Percentiles rank a stretch among this genome's conserved stretches.
phyloP scores from a whole-genome alignment of 768 basidiomycete species.

The Tricholoma matsutake region DNA sequence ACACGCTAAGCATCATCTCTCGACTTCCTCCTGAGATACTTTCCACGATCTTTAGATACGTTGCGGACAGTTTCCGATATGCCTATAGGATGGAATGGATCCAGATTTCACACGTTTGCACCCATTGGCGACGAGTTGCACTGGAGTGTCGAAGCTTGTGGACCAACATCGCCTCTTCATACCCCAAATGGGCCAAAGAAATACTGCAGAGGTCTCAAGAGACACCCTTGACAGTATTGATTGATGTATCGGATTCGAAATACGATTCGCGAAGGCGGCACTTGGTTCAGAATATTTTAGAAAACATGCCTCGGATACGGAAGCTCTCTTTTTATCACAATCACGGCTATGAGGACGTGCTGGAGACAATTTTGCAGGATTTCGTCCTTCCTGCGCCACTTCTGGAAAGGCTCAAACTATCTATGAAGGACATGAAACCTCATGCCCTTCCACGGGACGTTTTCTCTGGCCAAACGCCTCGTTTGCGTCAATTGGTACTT shows the following conservation, averaged over 20 bases:
- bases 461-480: not conserved
- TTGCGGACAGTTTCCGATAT: not conserved
- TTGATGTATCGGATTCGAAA: not conserved
- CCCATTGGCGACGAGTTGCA: constrained; percentile 8
- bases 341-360: not conserved
- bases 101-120: constrained; percentile 7
- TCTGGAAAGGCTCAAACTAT: not conserved
- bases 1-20: constrained; percentile 1
- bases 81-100: constrained; percentile 1
- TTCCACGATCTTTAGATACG: constrained; percentile 2
- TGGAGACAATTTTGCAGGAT: not conserved
- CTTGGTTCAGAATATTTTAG: not conserved
- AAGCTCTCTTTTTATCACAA: not conserved
- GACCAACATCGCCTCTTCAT: not conserved
- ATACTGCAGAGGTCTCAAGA: not conserved
- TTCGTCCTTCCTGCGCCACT: not conserved
- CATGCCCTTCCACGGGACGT: not conserved
- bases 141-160: constrained; percentile 3
- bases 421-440: not conserved
- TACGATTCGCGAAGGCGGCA: not conserved
- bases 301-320: not conserved
- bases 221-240: not conserved
- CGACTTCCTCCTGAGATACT: constrained; percentile 10
- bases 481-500: not conserved
- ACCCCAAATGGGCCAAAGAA: not conserved